Base-by-base conservation (phyloP, 148 eudicot genomes). In the Cornus controversa region DNA sequence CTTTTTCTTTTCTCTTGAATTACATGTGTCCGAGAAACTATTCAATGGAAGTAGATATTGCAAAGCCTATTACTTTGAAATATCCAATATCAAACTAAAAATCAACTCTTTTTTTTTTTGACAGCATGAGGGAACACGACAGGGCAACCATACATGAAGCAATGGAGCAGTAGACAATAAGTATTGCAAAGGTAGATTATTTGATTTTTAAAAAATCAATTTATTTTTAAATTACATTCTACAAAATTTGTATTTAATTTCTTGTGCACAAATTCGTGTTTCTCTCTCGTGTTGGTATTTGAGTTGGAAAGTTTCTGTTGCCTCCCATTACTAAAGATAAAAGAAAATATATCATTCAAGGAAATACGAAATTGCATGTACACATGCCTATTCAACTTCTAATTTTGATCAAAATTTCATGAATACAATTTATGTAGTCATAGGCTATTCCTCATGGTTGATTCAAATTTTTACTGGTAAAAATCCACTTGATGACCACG, bases 111-210 rank as follows among this genome's bases (percentile, higher is more conserved):
- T 57, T 70, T n/a, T n/a, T n/a, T 22, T 67, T 76, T 75, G 88
- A 87, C 86, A 95, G 99, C 88, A 96, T 96, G 99, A 89, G 98
- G 82, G 99, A 91, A 83, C 99, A 96, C 78, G 99, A 96, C 70
- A 80, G 99, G 66, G 97, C 99, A 83, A 96, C 99, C 68, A 96
- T 96, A 84, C 99, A 96, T 50, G 99, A 96, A 83, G 99, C 98
- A 16, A 96, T 96, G 99, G 99, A 96, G 89, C 99, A 96, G 79
- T 98, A 96, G 86, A 96, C 99, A 8, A 96, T 96, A 72, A 96
- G 99, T 80, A 70, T 96, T 75, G 98, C 99, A 72, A 96, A 96
- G 86, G 91, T 88, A 74, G 11, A 24, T 75, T 29, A 47, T 25
- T 62, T 31, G 2, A n/a, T 31, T 45, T 50, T 11, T 15, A 13